Evolutionary conservation across 768 basidiomycete genomes (phyloP).

Genomic region (Candolleomyces eurysporus): DNA sequence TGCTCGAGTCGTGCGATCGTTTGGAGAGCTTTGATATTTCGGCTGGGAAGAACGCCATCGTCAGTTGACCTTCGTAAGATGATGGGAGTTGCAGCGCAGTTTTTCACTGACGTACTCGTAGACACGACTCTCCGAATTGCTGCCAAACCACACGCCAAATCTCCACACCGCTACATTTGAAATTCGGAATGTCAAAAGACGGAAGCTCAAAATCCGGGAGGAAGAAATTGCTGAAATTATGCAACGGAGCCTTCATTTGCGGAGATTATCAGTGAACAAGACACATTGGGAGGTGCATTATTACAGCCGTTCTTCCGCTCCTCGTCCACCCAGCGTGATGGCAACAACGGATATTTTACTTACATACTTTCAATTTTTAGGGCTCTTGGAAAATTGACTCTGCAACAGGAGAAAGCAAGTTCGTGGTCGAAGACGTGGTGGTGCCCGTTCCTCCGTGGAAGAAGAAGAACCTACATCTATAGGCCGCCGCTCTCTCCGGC

Average conservation of each 20-base stretch:
- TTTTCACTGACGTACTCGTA: neutral
- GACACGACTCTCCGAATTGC: constrained; percentile 24
- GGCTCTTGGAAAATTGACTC: neutral
- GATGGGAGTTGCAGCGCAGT: neutral
- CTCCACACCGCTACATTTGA: constrained; percentile 34
- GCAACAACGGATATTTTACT: neutral
- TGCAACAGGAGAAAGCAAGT: neutral
- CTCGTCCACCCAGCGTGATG: neutral
- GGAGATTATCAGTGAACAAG: constrained; percentile 31
- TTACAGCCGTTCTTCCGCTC: neutral
- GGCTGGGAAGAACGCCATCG: constrained; percentile 28
- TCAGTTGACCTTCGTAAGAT: constrained; percentile 18
- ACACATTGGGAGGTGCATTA: constrained; percentile 31
- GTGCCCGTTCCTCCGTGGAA: neutral
- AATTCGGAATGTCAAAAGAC: constrained; percentile 29
- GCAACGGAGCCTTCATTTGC: constrained; percentile 22
- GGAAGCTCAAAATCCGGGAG: constrained; percentile 16
- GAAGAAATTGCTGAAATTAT: constrained; percentile 23
- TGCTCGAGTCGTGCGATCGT: constrained; percentile 28
- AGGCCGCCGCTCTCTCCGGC: too few relatives aligned
- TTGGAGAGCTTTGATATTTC: constrained; percentile 37
- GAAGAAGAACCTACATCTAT: neutral
- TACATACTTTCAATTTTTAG: neutral
- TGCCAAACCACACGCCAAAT: constrained; percentile 12
- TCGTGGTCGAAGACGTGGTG: neutral